Evolutionary conservation across 2,329 filamentous ascomycete species (phyloP), one percentile per base, ranked within the genome.

Genomic region (Fusarium robinianum): DNA sequence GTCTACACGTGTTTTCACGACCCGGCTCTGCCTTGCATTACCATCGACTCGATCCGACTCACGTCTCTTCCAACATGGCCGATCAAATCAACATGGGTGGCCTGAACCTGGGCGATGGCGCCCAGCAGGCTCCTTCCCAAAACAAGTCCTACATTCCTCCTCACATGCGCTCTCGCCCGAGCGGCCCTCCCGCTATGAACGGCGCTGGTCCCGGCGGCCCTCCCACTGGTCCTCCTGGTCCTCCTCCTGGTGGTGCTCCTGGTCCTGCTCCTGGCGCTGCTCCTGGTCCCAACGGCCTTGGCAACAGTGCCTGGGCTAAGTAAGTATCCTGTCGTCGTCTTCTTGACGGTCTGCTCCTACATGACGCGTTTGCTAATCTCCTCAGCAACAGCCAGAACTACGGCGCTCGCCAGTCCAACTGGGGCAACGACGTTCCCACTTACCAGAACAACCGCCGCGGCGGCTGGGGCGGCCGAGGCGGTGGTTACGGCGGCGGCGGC

Each of bases 31-130:
- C 42, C 54, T 45, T 51, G 21, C 40, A 51, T 47, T 40, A 50
- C 30, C n/a, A n/a, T n/a, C 43, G 39, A 52, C 42, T 51, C 48
- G 49, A 60, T 35, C 40, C 45, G 42, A 60, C 55, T 58, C 43
- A 38, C 51, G 41, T 52, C 44, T 37, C 46, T 62, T 63, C 63
- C 74, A 85, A 71, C 67, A 90, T 90, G 87, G 87, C 87, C 69
- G 86, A 89, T 65, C 85, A 91, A 77, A 80, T 94, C 63, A 89
- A 90, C 77, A 90, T 92, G 81, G 80, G 78, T 67, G 82, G 83
- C 67, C 77, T 92, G 64, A 85, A 74, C 71, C 76, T 92, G 55
- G 82, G 72, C 46, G 68, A 69, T 21, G 68, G 64, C 42, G 55
- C 60, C 33, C 67, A 42, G 41, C 58, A 63, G 32, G 58, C 53